Evolutionary conservation across 179 eudicot genomes (phyloP).

Genomic region (Beta macrorhiza): DNA sequence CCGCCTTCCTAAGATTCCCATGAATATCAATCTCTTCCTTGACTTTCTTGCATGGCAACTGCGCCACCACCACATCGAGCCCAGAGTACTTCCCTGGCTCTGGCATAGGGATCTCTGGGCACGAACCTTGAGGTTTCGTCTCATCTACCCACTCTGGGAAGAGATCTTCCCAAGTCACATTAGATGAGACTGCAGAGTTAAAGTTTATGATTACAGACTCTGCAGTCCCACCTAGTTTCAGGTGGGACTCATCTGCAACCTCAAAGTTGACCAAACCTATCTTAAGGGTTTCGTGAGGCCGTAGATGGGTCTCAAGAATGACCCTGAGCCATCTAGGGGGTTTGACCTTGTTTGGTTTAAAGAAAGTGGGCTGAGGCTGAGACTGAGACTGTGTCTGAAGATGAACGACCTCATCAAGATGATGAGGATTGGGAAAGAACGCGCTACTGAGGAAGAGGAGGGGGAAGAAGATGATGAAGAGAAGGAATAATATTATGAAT

Average conservation of each 20-base stretch:
- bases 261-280: constrained; percentile 56
- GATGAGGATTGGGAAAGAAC: constrained; percentile 21
- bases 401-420: constrained; percentile 9
- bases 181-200: constrained; percentile 29
- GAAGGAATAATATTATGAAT: constrained; percentile 18
- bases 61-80: constrained; percentile 54
- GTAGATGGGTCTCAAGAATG: constrained; percentile 3
- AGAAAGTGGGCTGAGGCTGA: neutral
- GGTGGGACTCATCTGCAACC: neutral
- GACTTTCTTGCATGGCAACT: constrained; percentile 39
- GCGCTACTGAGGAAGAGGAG: constrained; percentile 24
- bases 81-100: constrained; percentile 32
- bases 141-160: constrained; percentile 65
- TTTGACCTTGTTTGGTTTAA: constrained; percentile 22
- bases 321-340: constrained; percentile 26
- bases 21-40: neutral
- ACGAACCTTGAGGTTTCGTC: constrained; percentile 26
- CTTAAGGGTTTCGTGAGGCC: neutral
- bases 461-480: constrained; percentile 30
- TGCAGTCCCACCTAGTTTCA: constrained; percentile 25
- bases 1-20: constrained; percentile 17
- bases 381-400: neutral
- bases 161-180: constrained; percentile 42
- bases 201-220: constrained; percentile 33
- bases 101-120: constrained; percentile 70